phyloP scores from a whole-genome alignment of 768 basidiomycete species.

The Boletus eberwhitei region DNA sequence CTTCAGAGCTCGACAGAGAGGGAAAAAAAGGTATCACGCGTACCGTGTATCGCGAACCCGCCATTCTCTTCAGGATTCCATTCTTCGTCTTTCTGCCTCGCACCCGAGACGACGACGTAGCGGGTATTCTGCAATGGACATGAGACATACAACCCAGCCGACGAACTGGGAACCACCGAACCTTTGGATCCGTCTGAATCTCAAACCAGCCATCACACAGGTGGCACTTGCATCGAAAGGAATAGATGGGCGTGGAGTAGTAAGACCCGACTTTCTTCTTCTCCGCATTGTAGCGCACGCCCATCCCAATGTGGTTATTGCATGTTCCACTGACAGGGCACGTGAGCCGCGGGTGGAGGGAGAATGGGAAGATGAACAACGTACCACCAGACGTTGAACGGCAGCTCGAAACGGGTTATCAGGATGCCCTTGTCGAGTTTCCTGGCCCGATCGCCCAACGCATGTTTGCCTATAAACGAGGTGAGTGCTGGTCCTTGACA shows the following conservation, averaged over 20 bases:
- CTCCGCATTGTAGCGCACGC: slow-evolving; percentile 99
- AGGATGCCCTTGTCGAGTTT: slow-evolving; percentile 96
- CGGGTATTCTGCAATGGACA: slow-evolving; percentile 71
- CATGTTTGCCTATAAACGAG: slow-evolving; percentile 74
- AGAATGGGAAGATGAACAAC: slow-evolving; percentile 19
- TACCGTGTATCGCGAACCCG: slow-evolving; percentile 85
- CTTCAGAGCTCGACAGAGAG: neutral
- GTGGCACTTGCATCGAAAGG: slow-evolving; percentile 97
- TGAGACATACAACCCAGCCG: neutral
- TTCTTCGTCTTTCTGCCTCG: slow-evolving; percentile 91
- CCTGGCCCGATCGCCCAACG: slow-evolving; percentile 86
- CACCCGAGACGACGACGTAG: slow-evolving; percentile 90
- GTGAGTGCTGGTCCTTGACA: neutral
- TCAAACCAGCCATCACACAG: slow-evolving; percentile 97
- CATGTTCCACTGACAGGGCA: slow-evolving; percentile 70
- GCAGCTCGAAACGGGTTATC: slow-evolving; percentile 92
- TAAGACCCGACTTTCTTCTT: slow-evolving; percentile 97
- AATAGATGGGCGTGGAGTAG: slow-evolving; percentile 91
- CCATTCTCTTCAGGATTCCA: slow-evolving; percentile 98
- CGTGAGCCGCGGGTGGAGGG: neutral
- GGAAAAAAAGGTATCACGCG: slow-evolving; percentile 4
- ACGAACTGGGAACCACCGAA: slow-evolving; percentile 27
- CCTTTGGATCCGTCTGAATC: slow-evolving; percentile 96
- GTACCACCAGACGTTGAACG: slow-evolving; percentile 96
- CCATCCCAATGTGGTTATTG: slow-evolving; percentile 96